Conservation (phyloP, 78 protist genomes). For the Salpingoeca rosetta region DNA sequence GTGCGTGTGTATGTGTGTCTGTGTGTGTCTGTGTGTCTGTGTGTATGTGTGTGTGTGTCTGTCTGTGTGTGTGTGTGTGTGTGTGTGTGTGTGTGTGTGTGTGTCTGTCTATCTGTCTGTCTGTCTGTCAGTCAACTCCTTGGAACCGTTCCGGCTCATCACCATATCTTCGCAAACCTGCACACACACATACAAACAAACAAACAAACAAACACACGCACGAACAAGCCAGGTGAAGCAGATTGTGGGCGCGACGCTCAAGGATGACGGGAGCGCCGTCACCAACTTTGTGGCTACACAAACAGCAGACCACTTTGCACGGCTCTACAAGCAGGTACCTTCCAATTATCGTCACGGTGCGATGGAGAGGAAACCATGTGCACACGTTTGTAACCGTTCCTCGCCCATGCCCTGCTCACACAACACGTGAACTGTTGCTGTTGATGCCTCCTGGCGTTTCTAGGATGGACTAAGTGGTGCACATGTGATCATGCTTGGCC, state of each 20-base stretch:
- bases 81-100: background rate
- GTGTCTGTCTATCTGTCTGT: too few relatives aligned
- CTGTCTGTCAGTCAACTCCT: background rate
- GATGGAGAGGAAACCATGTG: background rate
- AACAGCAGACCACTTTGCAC: background rate
- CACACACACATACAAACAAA: too few relatives aligned
- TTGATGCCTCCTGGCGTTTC: background rate
- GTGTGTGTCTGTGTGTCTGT: too few relatives aligned
- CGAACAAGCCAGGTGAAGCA: slow-evolving; percentile 12
- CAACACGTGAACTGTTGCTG: background rate
- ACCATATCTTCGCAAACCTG: too few relatives aligned
- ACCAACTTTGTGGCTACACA: background rate
- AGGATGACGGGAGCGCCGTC: background rate
- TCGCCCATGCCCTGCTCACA: background rate
- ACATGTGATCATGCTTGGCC: slow-evolving; percentile 43
- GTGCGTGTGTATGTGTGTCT: too few relatives aligned
- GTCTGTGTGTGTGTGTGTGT: background rate
- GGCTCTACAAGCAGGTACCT: background rate
- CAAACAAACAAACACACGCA: too few relatives aligned
- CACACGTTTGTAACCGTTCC: background rate
- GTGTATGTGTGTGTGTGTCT: too few relatives aligned
- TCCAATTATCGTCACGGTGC: background rate
- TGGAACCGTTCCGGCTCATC: background rate
- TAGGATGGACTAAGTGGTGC: slow-evolving; percentile 23
- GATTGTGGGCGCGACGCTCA: slow-evolving; percentile 38